Base-by-base conservation (phyloP, 2,329 filamentous ascomycete genomes). In the Talaromyces verruculosus region DNA sequence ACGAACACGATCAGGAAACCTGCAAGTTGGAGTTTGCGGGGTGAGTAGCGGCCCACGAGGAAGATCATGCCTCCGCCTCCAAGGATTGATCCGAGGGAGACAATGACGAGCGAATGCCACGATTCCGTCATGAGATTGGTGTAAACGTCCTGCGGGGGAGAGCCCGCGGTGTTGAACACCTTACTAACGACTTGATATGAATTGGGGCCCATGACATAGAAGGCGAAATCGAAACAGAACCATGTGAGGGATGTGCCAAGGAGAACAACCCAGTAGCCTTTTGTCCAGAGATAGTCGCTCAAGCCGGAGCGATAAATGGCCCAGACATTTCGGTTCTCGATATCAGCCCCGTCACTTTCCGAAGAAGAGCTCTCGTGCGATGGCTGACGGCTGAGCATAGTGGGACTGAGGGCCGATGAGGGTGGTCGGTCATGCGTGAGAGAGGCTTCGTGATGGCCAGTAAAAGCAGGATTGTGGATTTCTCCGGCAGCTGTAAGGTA, bases 191-290 rank as follows among this genome's bases (percentile, higher is more conserved):
- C 66, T 55, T 69, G 65, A 45, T 66, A 65, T 17, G 68, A 70
- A 25, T 69, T 67, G 22, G 68, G 67, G 2, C 67, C 66, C 33
- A 70, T 60, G 5, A 65, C 68, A 58, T 69, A 70, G 49, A 69
- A 70, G 4, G 68, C 68, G 58, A 70, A 70, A 28, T 70, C 68
- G 28, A 69, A 69, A 45, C 60, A 70, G 28, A 65, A 65, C 68
- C 68, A 70, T n/a, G 67, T 61, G 11, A 68, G 53, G 5, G 68
- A 64, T 2, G 68, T 70, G 3, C 68, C 68, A 6, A 69, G 17
- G 1, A 70, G 51, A 7, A 67, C 67, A 11, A 67, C 61, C 67
- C 68, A 70, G 35, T 69, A 41, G 15, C 67, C 68, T 19, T 68
- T 65, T 37, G 53, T 60, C 41, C 68, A 60, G 37, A 70, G 68